Base-by-base conservation (phyloP, 1,139 yeast genomes). In the Kluyveromyces sp. region DNA sequence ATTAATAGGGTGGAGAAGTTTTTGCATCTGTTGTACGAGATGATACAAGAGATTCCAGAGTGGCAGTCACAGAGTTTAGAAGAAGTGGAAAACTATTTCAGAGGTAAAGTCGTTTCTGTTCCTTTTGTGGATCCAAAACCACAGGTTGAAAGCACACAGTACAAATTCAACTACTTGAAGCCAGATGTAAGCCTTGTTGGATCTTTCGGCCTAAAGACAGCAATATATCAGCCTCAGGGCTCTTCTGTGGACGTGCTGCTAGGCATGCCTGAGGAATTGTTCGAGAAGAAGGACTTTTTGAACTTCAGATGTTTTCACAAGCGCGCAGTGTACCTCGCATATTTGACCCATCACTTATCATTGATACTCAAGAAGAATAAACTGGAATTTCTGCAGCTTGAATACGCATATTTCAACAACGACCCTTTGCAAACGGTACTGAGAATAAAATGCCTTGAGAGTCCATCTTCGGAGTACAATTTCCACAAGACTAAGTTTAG, bases 111-210 rank as follows among this genome's bases (percentile, higher is more conserved):
- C 45, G 73, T 82, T 7, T 69, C 77, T 1, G 78, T 88, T 31
- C 96, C 97, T 33, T 89, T 84, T 64, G 87, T 94, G 8, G 95
- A 87, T 59, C 96, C 96, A 12, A 83, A 83, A 57, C 94, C 95
- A 33, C 66, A 75, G 11, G 39, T 53, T 3, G 68, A 74, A 35
- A 74, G 76, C 41, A 66, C 76, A 35, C 83, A 84, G 56, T 87
- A 85, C 64, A 77, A 75, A 48, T 82, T 89, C 56, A 73, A 78
- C 33, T 88, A 78, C 58, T 64, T 67, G 36, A 70, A 79, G n/a
- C 98, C 97, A 0, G 76, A 75, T 46, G 78, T 89, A 20, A 78
- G 89, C 16, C 73, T 92, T 39, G 82, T 86, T 8, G 97, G 98
- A 1, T 82, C 95, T 8, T 92, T 86, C 66, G 94, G 96, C 1